Conservation (phyloP, 2,329 filamentous ascomycete species). For the Ceratocystis eucalypticola region DNA sequence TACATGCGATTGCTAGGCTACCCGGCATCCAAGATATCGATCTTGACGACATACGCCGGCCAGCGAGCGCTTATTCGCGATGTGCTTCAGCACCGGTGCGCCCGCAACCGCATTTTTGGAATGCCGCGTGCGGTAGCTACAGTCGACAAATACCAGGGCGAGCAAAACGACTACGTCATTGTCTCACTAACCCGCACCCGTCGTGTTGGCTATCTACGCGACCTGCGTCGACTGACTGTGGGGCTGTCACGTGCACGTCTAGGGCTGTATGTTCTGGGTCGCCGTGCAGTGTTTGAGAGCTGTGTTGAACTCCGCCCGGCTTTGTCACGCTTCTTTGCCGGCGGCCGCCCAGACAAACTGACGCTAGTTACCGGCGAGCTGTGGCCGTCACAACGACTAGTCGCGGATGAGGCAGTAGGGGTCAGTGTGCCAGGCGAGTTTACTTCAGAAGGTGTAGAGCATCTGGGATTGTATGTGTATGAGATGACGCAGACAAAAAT, state of each 20-base stretch:
- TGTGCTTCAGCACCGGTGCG: constrained; percentile 71
- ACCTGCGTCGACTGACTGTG: constrained; percentile 85
- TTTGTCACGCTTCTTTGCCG: constrained; percentile 60
- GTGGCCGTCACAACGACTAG: constrained; percentile 52
- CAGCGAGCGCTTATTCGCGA: constrained; percentile 80
- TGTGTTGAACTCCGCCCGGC: constrained; percentile 79
- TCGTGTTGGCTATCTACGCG: constrained; percentile 80
- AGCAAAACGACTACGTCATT: constrained; percentile 97
- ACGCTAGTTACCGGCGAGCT: constrained; percentile 74
- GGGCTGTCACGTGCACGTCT: constrained; percentile 84
- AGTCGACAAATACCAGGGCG: constrained; percentile 96
- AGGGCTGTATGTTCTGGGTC: constrained; percentile 82
- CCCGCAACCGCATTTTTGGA: constrained; percentile 71
- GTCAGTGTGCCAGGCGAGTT: constrained; percentile 41
- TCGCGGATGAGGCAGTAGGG: constrained; percentile 28
- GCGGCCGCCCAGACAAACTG: constrained; percentile 59
- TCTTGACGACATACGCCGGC: constrained; percentile 86
- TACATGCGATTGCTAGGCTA: constrained; percentile 97
- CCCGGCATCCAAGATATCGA: constrained; percentile 67
- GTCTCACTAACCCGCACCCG: constrained; percentile 83
- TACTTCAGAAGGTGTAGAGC: constrained; percentile 81
- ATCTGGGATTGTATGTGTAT: constrained; percentile 88
- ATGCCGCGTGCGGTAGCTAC: constrained; percentile 82
- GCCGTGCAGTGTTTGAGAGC: constrained; percentile 73
- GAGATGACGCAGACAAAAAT: constrained; percentile 70